Percentiles rank a stretch among this genome's conserved stretches.
These are phyloP conservation scores for Trichoderma sp. DNA, from an alignment of 2,329 filamentous ascomycete genomes.

Conservation along the genomic window DNA sequence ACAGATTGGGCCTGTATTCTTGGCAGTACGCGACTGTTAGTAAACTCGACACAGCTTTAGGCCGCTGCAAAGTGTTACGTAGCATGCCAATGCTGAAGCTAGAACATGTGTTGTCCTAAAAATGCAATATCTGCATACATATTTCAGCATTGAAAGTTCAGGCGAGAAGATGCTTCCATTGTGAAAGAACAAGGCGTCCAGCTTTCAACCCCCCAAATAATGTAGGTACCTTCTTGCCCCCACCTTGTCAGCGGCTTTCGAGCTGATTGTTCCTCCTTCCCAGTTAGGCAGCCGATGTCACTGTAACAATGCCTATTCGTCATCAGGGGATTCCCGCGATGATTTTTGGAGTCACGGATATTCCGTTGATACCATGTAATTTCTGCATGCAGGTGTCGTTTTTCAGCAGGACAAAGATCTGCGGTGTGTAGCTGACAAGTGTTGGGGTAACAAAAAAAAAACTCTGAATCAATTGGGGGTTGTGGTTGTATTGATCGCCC, in stretches of 20 bases:
- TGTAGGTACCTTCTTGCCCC: not conserved
- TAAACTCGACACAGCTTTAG: not conserved
- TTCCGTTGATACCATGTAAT: not conserved
- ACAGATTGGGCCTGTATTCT: not conserved
- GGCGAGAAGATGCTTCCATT: not conserved
- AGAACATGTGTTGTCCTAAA: not conserved
- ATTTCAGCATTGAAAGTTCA: too few species aligned
- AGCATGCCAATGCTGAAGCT: not conserved
- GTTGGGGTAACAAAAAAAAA: not conserved
- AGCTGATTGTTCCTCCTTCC: constrained; percentile 16
- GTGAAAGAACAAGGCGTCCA: not conserved
- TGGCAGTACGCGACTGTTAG: not conserved
- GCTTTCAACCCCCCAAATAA: constrained; percentile 9
- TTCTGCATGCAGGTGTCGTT: not conserved
- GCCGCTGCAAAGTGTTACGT: not conserved
- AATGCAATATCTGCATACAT: not conserved
- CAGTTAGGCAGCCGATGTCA: constrained; percentile 15
- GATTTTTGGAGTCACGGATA: not conserved
- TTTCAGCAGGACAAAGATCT: not conserved
- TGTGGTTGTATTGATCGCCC: not conserved
- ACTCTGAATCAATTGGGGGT: not conserved
- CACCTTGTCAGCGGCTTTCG: constrained; percentile 18
- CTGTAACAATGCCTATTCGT: constrained; percentile 15
- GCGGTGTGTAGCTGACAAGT: not conserved
- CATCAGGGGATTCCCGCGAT: not conserved